A percentile compares a stretch with the other conserved stretches of the same genome.
These are phyloP conservation scores for Phytophthora cryptogea DNA, from an alignment of 352 stramenopile genomes.

Conservation along the genomic window DNA sequence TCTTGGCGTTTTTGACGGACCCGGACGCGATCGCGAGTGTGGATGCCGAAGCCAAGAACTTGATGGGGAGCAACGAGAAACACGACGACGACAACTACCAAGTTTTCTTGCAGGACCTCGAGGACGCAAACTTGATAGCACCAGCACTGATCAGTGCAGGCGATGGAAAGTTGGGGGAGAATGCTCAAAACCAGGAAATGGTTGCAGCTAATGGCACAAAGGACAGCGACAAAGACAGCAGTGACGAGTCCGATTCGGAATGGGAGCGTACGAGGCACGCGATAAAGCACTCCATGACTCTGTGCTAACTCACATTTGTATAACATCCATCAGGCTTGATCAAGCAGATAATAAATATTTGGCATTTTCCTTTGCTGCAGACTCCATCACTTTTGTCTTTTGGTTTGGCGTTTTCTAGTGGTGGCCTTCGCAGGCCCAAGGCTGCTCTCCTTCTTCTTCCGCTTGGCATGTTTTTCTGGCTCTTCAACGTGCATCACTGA, in stretches of 20 bases:
- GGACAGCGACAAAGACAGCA: constrained; percentile 21
- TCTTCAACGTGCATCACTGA: constrained; percentile 81
- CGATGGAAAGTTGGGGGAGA: not conserved
- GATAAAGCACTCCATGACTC: constrained; percentile 32
- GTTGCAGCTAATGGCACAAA: constrained; percentile 4
- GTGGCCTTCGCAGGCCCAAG: constrained; percentile 10
- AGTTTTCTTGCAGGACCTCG: constrained; percentile 64
- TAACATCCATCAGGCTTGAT: not conserved
- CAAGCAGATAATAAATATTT: constrained; percentile 13
- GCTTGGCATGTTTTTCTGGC: constrained; percentile 50
- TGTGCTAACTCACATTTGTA: constrained; percentile 2
- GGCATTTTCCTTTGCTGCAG: too few species aligned
- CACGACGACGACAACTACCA: constrained; percentile 77
- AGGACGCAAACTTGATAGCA: constrained; percentile 51
- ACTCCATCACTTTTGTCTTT: constrained; percentile 20
- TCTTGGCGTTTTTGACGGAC: constrained; percentile 63
- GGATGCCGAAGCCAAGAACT: constrained; percentile 61
- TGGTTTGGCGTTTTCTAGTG: constrained; percentile 16
- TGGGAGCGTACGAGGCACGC: constrained; percentile 42
- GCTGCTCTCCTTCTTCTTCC: constrained; percentile 31
- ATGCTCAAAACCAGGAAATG: constrained; percentile 6
- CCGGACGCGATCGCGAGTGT: constrained; percentile 47
- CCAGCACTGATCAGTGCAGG: constrained; percentile 17
- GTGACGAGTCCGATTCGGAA: constrained; percentile 30
- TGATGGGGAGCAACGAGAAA: constrained; percentile 42